Base-by-base conservation (phyloP, 148 eudicot genomes). In the Bassia scoparia region DNA sequence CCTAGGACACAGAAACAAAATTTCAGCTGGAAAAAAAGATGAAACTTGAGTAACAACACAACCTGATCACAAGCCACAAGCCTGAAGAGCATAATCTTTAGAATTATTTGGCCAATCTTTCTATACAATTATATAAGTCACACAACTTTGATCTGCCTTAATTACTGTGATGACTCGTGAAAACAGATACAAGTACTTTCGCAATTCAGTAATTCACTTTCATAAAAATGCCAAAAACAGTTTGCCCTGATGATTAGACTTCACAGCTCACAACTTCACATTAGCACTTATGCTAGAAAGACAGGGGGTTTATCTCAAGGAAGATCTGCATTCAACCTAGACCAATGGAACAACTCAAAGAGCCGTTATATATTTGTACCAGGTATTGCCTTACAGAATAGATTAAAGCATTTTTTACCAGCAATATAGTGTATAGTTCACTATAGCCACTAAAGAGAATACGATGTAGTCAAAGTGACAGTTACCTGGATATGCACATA, bases 1-100 rank as follows among this genome's bases (percentile, higher is more conserved):
- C 98, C 97, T 91, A 87, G 72, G 55, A 60, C 69, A 76, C 24
- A 69, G 44, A 66, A 43, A 17, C 63, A 56, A 31, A 2, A 16
- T 46, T 37, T 55, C 70, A 8, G 38, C 10, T 38, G 8, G 55
- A 21, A 48, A 37, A 52, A 35, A 27, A 29, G 38, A 12, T 50
- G 41, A 41, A 65, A 2, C n/a, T 13, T 33, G 24, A 30, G 43
- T 3, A 23, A 24, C 33, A 56, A 48, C 50, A 66, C 24, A 71
- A 46, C 50, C 58, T 29, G 56, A 52, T 73, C 34, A 35, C 24
- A 23, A 63, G 23, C 35, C 76, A 63, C 49, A n/a, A 67, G 5
- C 43, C 38, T 44, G 18, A 55, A 20, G 29, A 43, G 38, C 27
- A 44, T 77, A 55, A 67, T 38, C 55, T 35, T 29, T 37, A 67